Evolutionary conservation across 2,329 filamentous ascomycete species (phyloP), one percentile per base, ranked within the genome.

Genomic region (Nemania sp.): DNA sequence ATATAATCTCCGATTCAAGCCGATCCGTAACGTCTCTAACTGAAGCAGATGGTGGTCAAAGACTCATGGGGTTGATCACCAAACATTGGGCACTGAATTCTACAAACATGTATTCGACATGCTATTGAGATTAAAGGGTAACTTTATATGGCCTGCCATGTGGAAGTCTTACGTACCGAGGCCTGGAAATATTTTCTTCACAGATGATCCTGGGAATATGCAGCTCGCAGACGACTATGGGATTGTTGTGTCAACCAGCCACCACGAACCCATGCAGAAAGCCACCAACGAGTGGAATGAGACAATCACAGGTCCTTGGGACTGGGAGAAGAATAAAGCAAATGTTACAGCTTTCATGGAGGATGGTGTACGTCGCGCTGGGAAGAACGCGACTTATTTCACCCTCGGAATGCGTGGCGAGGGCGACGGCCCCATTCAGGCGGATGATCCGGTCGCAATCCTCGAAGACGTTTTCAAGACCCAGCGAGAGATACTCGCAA

Each of bases 141-240:
- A 91, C 74, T 91, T 89, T 70, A 79, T 91, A 61, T 91, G 89
- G 89, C 89, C 89, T 0, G 88, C 89, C 0, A 88, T 88, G 85
- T 91, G 89, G 73, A 68, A 72, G 88, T 84, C 85, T 5, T 81
- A 79, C 13, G 82, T 81, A 43, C 82, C 82, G 1, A 79, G 80
- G 3, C 83, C 82, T 0, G 82, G 82, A 8, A 84, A 84, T 41
- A 87, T 87, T 70, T 91, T 92, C 78, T 87, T 88, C 72, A 84
- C 87, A 0, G 89, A 91, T 56, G 89, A 91, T 59, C 80, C 84
- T 0, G 79, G 82, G 6, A 91, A 86, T 54, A 86, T 89, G 68
- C 81, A 83, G 2, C 81, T 88, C 4, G 89, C 89, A 0, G 86
- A 91, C 63, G 84, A 86, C 62, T 90, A 89, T 66, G 89, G 87